These are phyloP conservation scores for Bombardia bombarda DNA, from an alignment of 495 filamentous ascomycete species.

Conservation along the genomic window DNA sequence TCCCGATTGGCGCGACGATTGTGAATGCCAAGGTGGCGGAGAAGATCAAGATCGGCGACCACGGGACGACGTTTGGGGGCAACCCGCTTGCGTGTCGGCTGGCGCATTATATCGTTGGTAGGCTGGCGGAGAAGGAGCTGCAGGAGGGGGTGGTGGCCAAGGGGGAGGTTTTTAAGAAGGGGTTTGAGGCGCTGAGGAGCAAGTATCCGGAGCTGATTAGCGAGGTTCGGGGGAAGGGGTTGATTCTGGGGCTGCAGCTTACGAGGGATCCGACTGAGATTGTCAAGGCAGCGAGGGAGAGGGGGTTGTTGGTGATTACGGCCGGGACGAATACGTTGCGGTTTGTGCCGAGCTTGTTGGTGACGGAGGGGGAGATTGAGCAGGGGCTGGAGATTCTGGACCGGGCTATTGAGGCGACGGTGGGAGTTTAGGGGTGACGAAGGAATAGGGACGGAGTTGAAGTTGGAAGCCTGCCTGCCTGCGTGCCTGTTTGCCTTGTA, in stretches of 20 bases:
- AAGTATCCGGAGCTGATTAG: constrained; percentile 64
- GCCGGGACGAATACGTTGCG: constrained; percentile 82
- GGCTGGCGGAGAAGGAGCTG: constrained; percentile 57
- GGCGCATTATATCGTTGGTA: constrained; percentile 73
- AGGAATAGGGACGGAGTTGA: neutral
- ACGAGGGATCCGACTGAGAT: constrained; percentile 59
- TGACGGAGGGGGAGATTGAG: constrained; percentile 68
- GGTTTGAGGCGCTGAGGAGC: constrained; percentile 54
- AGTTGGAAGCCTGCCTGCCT: neutral
- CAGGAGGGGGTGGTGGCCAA: constrained; percentile 58
- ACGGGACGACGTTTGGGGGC: constrained; percentile 95
- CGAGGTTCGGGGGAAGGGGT: constrained; percentile 73
- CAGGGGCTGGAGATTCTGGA: constrained; percentile 69
- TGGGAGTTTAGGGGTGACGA: neutral
- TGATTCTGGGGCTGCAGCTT: constrained; percentile 82
- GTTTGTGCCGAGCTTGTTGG: constrained; percentile 75
- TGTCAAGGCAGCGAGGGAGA: constrained; percentile 76
- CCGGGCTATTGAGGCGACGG: constrained; percentile 53
- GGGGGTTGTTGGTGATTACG: constrained; percentile 84
- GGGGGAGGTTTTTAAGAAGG: constrained; percentile 52
- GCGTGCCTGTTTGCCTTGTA: neutral
- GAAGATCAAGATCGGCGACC: constrained; percentile 87
- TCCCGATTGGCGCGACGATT: constrained; percentile 88
- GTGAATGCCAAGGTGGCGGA: constrained; percentile 67
- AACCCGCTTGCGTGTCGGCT: constrained; percentile 84